Evolutionary conservation across 257 asterid species (phyloP).

Genomic region (Linaria vulgaris): DNA sequence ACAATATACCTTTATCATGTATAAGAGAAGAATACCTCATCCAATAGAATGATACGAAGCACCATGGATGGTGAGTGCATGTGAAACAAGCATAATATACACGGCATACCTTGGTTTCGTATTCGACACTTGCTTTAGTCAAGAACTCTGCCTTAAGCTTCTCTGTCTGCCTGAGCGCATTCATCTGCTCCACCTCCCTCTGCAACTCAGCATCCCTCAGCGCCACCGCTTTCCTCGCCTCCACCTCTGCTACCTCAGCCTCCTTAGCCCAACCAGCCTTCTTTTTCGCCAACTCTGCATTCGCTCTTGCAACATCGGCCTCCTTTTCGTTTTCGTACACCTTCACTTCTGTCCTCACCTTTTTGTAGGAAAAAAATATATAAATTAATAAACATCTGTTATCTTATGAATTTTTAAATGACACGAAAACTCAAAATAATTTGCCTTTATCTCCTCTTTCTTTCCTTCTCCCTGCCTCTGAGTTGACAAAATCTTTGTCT

Average conservation of each 20-base stretch:
- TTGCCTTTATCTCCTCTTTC: constrained; percentile 55
- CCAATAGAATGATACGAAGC: no score
- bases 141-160: constrained; percentile 59
- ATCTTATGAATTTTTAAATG: no score
- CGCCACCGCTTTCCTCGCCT: constrained; percentile 60
- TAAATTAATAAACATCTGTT: no score
- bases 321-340: constrained; percentile 50
- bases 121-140: constrained; percentile 60
- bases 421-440: no score
- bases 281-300: constrained; percentile 54
- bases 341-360: constrained; percentile 52
- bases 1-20: no score
- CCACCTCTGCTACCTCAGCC: constrained; percentile 64
- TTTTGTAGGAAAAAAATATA: no score
- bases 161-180: constrained; percentile 53
- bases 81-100: no score
- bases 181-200: constrained; percentile 60
- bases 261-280: constrained; percentile 66
- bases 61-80: no score
- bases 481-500: constrained; percentile 55
- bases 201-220: constrained; percentile 64
- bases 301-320: constrained; percentile 66
- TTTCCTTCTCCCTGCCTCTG: constrained; percentile 59
- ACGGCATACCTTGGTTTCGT: constrained; percentile 49
- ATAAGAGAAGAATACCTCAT: no score